These are phyloP conservation scores for Prunus fruticosa DNA, from an alignment of 306 rosid species.

Conservation along the genomic window DNA sequence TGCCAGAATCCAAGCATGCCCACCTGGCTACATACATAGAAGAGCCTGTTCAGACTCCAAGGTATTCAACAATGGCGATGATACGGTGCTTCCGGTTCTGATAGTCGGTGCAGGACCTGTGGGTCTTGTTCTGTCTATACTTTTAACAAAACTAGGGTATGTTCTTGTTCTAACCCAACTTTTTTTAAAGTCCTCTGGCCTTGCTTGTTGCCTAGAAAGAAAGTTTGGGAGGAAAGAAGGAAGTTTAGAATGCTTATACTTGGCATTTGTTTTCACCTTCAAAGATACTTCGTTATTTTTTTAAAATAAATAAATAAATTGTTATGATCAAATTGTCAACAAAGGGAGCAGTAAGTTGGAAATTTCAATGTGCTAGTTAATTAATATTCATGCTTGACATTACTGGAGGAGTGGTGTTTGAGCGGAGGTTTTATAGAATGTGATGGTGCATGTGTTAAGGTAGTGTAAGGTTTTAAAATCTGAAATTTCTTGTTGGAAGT, in stretches of 20 bases:
- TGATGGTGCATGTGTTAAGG: neutral
- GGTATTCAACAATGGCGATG: conserved; percentile 35
- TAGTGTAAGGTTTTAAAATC: neutral
- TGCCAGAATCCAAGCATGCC: conserved; percentile 30
- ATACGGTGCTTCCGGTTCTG: conserved; percentile 67
- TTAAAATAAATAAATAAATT: neutral
- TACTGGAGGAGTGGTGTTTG: neutral
- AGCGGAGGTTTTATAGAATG: conserved; percentile 1
- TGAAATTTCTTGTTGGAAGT: neutral
- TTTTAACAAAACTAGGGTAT: conserved; percentile 81
- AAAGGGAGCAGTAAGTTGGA: neutral
- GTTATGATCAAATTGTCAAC: neutral
- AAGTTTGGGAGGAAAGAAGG: neutral
- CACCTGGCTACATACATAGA: conserved; percentile 28
- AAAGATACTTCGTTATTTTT: neutral
- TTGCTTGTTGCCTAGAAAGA: neutral
- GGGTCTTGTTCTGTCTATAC: conserved; percentile 83
- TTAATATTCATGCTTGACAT: neutral
- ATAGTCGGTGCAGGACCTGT: conserved; percentile 91
- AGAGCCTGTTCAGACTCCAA: conserved; percentile 53
- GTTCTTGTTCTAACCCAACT: neutral
- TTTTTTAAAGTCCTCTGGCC: neutral
- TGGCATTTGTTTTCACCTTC: neutral
- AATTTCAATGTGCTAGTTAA: neutral
- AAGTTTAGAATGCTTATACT: neutral